Evolutionary conservation across 2,329 filamentous ascomycete species (phyloP).

Genomic region (Rhytidhysteron rufulum): DNA sequence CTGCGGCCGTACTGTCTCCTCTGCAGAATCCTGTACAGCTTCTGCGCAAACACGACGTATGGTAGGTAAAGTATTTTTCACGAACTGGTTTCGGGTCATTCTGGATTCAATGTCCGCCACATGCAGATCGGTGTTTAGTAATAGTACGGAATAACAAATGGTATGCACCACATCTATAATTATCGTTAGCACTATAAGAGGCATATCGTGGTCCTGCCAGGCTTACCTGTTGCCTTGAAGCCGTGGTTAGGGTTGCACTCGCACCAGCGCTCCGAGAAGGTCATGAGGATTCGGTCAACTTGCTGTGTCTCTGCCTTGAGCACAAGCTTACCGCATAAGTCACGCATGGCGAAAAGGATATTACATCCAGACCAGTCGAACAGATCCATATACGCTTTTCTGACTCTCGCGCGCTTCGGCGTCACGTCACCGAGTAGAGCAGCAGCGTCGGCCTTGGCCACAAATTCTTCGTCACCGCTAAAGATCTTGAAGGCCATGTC

Average conservation of each 20-base stretch:
- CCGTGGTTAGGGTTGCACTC: constrained; percentile 89
- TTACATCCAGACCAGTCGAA: constrained; percentile 83
- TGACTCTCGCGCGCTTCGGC: constrained; percentile 49
- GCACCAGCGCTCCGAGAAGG: constrained; percentile 87
- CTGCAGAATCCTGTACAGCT: constrained; percentile 45
- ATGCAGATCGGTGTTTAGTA: constrained; percentile 94
- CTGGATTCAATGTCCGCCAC: constrained; percentile 92
- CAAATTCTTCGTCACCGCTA: constrained; percentile 77
- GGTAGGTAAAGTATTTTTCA: constrained; percentile 94
- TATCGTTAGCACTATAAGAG: neutral
- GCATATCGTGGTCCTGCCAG: constrained; percentile 1
- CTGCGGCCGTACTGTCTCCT: constrained; percentile 31
- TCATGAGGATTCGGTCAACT: constrained; percentile 88
- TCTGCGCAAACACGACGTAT: constrained; percentile 73
- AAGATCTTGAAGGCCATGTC: constrained; percentile 79
- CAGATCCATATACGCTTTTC: constrained; percentile 83
- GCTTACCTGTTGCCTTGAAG: constrained; percentile 80
- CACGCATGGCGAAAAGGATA: constrained; percentile 72
- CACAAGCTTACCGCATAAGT: constrained; percentile 75
- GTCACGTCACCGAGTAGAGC: constrained; percentile 78
- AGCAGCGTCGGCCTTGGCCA: constrained; percentile 74
- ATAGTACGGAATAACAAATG: constrained; percentile 91
- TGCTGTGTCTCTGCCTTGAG: constrained; percentile 93
- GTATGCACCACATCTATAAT: constrained; percentile 84
- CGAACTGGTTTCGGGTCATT: constrained; percentile 92